Percentiles rank a stretch among this genome's conserved stretches.
These are phyloP conservation scores for Apiotrichum siamense DNA, from an alignment of 1,284 basidiomycete species.

Conservation along the genomic window DNA sequence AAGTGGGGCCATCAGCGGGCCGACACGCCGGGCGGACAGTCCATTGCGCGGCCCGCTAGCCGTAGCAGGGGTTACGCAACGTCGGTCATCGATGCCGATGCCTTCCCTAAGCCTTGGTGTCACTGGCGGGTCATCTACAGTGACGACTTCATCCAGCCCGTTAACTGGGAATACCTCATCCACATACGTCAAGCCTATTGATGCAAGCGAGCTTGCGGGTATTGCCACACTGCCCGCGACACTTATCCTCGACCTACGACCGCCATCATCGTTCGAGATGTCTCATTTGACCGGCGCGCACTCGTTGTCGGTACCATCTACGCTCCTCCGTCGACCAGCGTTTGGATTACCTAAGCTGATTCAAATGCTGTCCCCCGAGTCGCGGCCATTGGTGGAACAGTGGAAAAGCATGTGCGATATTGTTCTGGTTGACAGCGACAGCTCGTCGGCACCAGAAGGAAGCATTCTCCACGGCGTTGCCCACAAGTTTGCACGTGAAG, in stretches of 20 bases:
- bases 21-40: neutral
- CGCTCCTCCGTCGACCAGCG: slow-evolving; percentile 79
- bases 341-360: slow-evolving; percentile 69
- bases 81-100: slow-evolving; percentile 3
- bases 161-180: neutral
- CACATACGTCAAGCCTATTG: slow-evolving; percentile 21
- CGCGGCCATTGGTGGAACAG: slow-evolving; percentile 50
- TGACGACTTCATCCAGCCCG: neutral
- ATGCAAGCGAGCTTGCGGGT: slow-evolving; percentile 11
- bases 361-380: slow-evolving; percentile 62
- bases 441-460: slow-evolving; percentile 55
- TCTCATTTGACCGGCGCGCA: slow-evolving; percentile 68
- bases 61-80: slow-evolving; percentile 6
- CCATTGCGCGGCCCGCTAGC: neutral
- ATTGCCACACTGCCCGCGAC: slow-evolving; percentile 21
- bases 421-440: slow-evolving; percentile 77
- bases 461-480: slow-evolving; percentile 72
- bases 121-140: neutral
- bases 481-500: slow-evolving; percentile 70
- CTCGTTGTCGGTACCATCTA: slow-evolving; percentile 87
- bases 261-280: slow-evolving; percentile 63
- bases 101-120: neutral
- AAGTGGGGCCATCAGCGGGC: neutral
- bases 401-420: slow-evolving; percentile 63
- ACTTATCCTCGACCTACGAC: slow-evolving; percentile 79